phyloP scores from a whole-genome alignment of 371 early-diverging fungal species.

The Lichtheimia corymbifera region DNA sequence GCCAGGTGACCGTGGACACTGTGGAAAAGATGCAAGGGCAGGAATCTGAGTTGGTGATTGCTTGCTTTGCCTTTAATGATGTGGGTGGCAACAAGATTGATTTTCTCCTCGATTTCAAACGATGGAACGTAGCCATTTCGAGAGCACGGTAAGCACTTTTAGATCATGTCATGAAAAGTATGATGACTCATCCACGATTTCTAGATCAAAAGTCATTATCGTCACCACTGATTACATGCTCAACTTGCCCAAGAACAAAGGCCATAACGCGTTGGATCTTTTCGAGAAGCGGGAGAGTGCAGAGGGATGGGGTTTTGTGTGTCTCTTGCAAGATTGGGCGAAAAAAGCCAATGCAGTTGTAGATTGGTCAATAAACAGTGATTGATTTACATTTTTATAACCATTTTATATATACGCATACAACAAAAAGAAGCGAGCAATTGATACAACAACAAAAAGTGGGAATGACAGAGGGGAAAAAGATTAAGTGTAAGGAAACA shows the following conservation, averaged over 20 bases:
- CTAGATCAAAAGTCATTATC: constrained; percentile 56
- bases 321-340: constrained; percentile 33
- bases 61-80: constrained; percentile 49
- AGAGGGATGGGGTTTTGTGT: constrained; percentile 39
- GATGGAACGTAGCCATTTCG: constrained; percentile 61
- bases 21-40: constrained; percentile 66
- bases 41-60: constrained; percentile 59
- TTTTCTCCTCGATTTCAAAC: constrained; percentile 53
- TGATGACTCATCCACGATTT: background rate
- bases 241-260: constrained; percentile 17
- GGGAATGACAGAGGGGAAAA: background rate
- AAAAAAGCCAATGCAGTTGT: constrained; percentile 19
- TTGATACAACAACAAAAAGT: background rate
- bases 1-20: constrained; percentile 38
- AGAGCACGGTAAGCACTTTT: constrained; percentile 37
- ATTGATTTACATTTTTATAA: constrained; percentile 9
- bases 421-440: constrained; percentile 1
- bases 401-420: background rate
- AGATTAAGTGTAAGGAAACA: no score
- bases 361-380: constrained; percentile 18
- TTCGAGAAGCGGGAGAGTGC: constrained; percentile 21
- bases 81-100: constrained; percentile 19
- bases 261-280: constrained; percentile 18
- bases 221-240: constrained; percentile 46
- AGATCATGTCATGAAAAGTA: background rate